A percentile compares a stretch with the other conserved stretches of the same genome.
Conservation (phyloP, 2,329 filamentous ascomycete genomes). For the Fusarium denticulatum region DNA sequence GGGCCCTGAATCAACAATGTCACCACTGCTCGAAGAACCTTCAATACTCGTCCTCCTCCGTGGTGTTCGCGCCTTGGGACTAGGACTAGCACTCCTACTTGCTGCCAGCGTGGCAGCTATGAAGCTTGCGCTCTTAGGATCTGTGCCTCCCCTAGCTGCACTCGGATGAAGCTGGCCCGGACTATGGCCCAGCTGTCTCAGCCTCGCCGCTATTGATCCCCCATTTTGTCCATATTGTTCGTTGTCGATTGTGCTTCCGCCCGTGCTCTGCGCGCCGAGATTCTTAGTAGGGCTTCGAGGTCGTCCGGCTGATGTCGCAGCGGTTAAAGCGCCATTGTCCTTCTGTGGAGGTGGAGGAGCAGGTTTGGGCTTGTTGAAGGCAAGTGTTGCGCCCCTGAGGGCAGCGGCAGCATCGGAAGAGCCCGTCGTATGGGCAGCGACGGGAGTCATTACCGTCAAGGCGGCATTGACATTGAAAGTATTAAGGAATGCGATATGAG, state of each 20-base stretch:
- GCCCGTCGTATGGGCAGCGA: constrained; percentile 44
- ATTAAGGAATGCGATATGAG: constrained; percentile 18
- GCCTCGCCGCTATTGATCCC: constrained; percentile 34
- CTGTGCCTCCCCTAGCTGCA: constrained; percentile 35
- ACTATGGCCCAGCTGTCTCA: constrained; percentile 41
- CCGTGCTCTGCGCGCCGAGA: constrained; percentile 53
- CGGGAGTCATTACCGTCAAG: constrained; percentile 49
- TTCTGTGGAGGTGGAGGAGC: constrained; percentile 37
- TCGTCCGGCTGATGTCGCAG: constrained; percentile 55
- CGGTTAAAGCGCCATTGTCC: constrained; percentile 55
- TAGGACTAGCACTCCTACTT: constrained; percentile 59
- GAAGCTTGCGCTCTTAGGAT: constrained; percentile 64
- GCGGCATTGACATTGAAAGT: constrained; percentile 28
- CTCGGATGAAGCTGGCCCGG: constrained; percentile 34
- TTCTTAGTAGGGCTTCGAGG: constrained; percentile 37
- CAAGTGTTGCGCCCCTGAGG: constrained; percentile 64
- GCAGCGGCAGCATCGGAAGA: constrained; percentile 56
- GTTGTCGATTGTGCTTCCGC: constrained; percentile 45
- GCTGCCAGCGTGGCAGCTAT: constrained; percentile 67
- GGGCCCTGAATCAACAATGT: constrained; percentile 60
- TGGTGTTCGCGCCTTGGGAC: constrained; percentile 40
- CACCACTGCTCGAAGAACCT: constrained; percentile 40
- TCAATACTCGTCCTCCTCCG: constrained; percentile 47
- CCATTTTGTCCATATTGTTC: constrained; percentile 33
- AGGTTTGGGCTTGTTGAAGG: constrained; percentile 57